Evolutionary conservation across 129 eudicot species (phyloP).

Genomic region (Flaveria sonorensis): DNA sequence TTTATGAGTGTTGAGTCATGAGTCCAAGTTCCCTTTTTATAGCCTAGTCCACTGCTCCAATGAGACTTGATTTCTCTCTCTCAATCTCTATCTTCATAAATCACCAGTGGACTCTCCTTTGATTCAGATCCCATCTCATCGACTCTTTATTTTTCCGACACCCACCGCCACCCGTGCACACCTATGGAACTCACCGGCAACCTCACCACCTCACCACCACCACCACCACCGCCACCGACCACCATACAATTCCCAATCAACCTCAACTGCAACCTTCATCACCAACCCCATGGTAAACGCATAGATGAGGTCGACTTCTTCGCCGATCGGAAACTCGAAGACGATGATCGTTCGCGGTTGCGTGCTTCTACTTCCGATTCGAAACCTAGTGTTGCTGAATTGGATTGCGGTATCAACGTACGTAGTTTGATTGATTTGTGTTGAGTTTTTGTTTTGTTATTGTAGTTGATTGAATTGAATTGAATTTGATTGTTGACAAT

Average conservation of each 20-base stretch:
- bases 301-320: neutral
- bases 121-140: slow-evolving; percentile 2
- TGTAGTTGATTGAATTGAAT: neutral
- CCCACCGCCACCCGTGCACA: neutral
- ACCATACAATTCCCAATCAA: slow-evolving; percentile 5
- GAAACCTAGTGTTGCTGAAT: neutral
- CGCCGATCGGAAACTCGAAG: neutral
- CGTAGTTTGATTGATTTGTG: neutral
- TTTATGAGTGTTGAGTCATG: neutral
- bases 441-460: neutral
- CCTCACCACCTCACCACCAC: neutral
- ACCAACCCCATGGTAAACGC: neutral
- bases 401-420: slow-evolving; percentile 53
- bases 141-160: neutral
- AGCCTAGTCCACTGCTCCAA: neutral
- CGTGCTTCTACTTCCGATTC: neutral
- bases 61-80: slow-evolving; percentile 6
- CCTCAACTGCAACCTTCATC: neutral
- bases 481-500: slow-evolving; percentile 14
- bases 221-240: neutral
- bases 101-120: slow-evolving; percentile 7
- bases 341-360: neutral
- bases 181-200: too few species aligned
- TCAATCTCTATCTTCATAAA: neutral
- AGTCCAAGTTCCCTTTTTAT: slow-evolving; percentile 2